phyloP scores from a whole-genome alignment of 208 protist genomes.

The Trypanosoma melophagium region DNA sequence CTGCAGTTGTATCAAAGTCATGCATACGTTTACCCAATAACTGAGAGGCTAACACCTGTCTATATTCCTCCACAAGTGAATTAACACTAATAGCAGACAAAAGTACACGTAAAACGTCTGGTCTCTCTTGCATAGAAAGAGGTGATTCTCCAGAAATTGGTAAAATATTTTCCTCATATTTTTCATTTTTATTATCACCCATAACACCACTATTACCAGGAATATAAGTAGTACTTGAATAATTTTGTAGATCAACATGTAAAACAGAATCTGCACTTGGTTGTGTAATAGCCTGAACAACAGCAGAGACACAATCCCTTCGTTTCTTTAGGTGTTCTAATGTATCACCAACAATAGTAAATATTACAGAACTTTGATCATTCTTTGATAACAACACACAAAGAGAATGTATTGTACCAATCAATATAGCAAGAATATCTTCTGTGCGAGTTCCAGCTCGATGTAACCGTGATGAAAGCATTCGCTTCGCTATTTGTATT shows the following conservation, averaged over 20 bases:
- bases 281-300: conserved; percentile 82
- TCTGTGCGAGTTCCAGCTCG: conserved; percentile 82
- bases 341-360: conserved; percentile 73
- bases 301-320: conserved; percentile 73
- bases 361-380: conserved; percentile 74
- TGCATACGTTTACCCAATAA: conserved; percentile 70
- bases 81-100: conserved; percentile 68
- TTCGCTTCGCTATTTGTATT: conserved; percentile 45
- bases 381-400: conserved; percentile 73
- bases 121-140: conserved; percentile 34
- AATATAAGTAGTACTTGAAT: conserved; percentile 4
- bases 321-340: conserved; percentile 75
- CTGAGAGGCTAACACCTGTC: conserved; percentile 61
- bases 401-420: conserved; percentile 76
- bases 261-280: conserved; percentile 45
- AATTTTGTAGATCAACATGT: conserved; percentile 28
- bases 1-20: conserved; percentile 76
- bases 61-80: conserved; percentile 75
- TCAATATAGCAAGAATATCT: conserved; percentile 81
- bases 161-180: conserved; percentile 5
- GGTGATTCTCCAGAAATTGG: conserved; percentile 8
- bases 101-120: conserved; percentile 78
- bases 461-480: conserved; percentile 78
- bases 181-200: conserved; percentile 11
- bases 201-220: conserved; percentile 18